phyloP scores from a whole-genome alignment of 1,139 yeast genomes.

The Petasospora rhodanensis region DNA sequence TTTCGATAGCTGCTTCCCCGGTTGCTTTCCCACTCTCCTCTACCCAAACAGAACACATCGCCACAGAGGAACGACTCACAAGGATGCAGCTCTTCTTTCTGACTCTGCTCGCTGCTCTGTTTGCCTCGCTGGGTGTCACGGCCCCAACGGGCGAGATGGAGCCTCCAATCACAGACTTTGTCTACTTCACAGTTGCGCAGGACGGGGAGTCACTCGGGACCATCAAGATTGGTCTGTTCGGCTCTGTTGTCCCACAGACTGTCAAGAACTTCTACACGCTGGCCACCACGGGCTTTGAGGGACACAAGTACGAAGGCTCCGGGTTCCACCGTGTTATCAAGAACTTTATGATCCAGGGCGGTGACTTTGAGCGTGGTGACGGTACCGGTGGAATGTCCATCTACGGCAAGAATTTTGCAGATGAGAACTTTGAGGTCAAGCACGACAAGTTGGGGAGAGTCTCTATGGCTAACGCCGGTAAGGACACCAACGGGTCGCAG shows the following conservation, averaged over 20 bases:
- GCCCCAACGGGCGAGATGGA: slow-evolving; percentile 27
- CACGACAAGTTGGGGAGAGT: slow-evolving; percentile 68
- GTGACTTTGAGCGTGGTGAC: slow-evolving; percentile 77
- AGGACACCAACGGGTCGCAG: slow-evolving; percentile 76
- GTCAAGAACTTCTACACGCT: slow-evolving; percentile 67
- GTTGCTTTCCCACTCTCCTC: too few relatives aligned
- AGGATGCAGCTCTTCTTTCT: slow-evolving; percentile 5
- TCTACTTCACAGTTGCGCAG: slow-evolving; percentile 56
- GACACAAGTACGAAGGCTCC: slow-evolving; percentile 52
- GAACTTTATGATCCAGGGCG: slow-evolving; percentile 79
- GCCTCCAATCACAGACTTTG: slow-evolving; percentile 60
- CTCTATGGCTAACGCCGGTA: slow-evolving; percentile 81
- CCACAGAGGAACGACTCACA: too few relatives aligned
- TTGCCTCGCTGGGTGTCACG: slow-evolving; percentile 3
- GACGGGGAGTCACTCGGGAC: slow-evolving; percentile 58
- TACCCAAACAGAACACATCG: too few relatives aligned
- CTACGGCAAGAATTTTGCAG: slow-evolving; percentile 64
- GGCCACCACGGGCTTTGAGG: slow-evolving; percentile 50
- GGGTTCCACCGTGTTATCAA: slow-evolving; percentile 75
- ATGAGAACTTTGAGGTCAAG: slow-evolving; percentile 61
- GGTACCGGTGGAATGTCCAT: slow-evolving; percentile 85
- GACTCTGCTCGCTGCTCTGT: slow-evolving; percentile 9
- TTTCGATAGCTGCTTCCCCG: too few relatives aligned
- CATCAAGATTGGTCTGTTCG: slow-evolving; percentile 65
- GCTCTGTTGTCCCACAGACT: slow-evolving; percentile 70